Evolutionary conservation across 345 rosid species (phyloP), one percentile per base, ranked within the genome.

Genomic region (Citrus glauca): DNA sequence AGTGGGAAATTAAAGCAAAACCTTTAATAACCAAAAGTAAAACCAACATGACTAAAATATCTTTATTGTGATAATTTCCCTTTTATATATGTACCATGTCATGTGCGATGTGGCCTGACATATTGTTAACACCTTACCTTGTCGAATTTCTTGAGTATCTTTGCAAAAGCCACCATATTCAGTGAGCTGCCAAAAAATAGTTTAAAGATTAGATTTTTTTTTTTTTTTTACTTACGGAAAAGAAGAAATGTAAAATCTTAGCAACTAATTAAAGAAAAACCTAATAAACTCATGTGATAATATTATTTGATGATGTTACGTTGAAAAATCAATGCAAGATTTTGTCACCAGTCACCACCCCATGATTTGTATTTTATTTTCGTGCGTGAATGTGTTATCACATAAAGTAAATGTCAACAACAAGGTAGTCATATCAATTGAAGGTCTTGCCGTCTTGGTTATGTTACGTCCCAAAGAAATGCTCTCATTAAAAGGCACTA

Each of bases 61-160:
- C 24, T 71, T 30, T 45, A 24, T 30, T 2, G 0, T 22, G 42
- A 27, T 57, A 9, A 7, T 71, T 50, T 7, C 33, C 2, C 5
- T 24, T 56, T 35, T 57, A 45, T 24, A 33, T 57, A 22, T 28
- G 25, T n/a, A n/a, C 6, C 13, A 48, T 62, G 30, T 59, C 24
- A 74, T 66, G 35, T 27, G 25, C 59, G 20, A 78, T 69, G 25
- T 63, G 59, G 67, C 72, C 72, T 69, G 81, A 72, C 45, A 73
- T 10, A 42, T 35, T 50, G 7, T 20, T 50, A 77, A 71, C 60
- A 37, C 62, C 62, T 60, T 85, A 92, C 99, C 99, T 96, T 96
- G 84, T 96, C 97, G 76, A 96, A 96, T 87, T 96, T 96, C 87
- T 96, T 96, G 63, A 96, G 84, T 71, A 96, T 96, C 82, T 96